phyloP scores from a whole-genome alignment of 345 rosid genomes.

The Eucalyptus viminalis region DNA sequence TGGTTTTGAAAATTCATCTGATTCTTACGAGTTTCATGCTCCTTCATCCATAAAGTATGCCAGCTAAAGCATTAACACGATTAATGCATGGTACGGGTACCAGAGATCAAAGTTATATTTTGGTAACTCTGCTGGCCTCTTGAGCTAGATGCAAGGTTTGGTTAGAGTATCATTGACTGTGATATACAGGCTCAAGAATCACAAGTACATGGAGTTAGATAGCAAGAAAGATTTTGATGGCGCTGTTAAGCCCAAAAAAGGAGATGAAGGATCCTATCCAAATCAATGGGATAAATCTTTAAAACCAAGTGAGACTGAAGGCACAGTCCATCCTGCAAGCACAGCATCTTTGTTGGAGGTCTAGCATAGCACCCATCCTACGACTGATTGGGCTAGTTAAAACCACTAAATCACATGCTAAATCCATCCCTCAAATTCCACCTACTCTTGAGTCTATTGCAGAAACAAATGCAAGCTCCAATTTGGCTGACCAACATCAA shows the following conservation, averaged over 20 bases:
- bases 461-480: background rate
- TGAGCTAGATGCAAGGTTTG: background rate
- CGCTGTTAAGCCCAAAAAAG: background rate
- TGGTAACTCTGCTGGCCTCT: background rate
- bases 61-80: background rate
- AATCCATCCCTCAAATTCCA: background rate
- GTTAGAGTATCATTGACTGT: background rate
- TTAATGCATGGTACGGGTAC: background rate
- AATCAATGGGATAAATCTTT: background rate
- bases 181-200: background rate
- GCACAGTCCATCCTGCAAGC: background rate
- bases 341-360: background rate
- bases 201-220: background rate
- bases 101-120: background rate
- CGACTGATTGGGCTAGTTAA: background rate
- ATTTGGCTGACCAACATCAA: background rate
- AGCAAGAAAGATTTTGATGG: background rate
- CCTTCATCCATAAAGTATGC: background rate
- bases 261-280: background rate
- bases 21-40: background rate
- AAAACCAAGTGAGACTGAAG: background rate
- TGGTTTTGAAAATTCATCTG: background rate
- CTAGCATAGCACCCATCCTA: background rate
- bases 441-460: background rate
- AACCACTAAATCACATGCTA: background rate